A percentile compares a stretch with the other conserved stretches of the same genome.
phyloP scores from a whole-genome alignment of 164 flowering plant genomes.

The Houttuynia cordata region DNA sequence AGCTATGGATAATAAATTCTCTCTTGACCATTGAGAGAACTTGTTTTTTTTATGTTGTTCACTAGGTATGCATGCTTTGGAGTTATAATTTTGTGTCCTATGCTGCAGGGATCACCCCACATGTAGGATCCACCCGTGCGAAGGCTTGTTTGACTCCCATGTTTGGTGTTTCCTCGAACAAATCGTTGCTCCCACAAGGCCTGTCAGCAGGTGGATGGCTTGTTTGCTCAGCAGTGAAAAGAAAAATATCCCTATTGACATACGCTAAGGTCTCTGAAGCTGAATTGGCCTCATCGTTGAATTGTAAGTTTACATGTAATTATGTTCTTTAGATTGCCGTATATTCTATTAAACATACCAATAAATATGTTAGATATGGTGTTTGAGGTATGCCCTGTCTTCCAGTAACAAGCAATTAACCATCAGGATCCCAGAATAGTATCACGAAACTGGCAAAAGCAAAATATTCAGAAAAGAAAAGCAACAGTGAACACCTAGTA shows the following conservation, averaged over 20 bases:
- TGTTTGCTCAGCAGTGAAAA: slow-evolving; percentile 16
- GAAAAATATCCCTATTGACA: slow-evolving; percentile 11
- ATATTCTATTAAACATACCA: background rate
- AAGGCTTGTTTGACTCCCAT: slow-evolving; percentile 22
- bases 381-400: no score
- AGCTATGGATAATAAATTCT: no score
- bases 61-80: no score
- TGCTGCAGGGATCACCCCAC: slow-evolving; percentile 23
- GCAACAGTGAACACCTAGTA: no score
- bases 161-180: slow-evolving; percentile 9
- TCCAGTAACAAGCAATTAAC: no score
- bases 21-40: no score
- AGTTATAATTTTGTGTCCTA: slow-evolving; percentile 14
- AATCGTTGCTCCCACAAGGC: slow-evolving; percentile 8
- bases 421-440: no score
- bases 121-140: slow-evolving; percentile 16
- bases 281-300: slow-evolving; percentile 21
- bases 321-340: background rate
- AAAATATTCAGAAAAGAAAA: no score
- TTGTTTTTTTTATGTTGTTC: no score
- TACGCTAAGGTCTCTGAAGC: slow-evolving; percentile 35
- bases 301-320: slow-evolving; percentile 25
- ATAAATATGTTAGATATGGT: no score
- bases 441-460: no score
- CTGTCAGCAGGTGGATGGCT: slow-evolving; percentile 18